Evolutionary conservation across 1,284 basidiomycete species (phyloP), one percentile per base, ranked within the genome.

Genomic region (Pseudozyma sp.): DNA sequence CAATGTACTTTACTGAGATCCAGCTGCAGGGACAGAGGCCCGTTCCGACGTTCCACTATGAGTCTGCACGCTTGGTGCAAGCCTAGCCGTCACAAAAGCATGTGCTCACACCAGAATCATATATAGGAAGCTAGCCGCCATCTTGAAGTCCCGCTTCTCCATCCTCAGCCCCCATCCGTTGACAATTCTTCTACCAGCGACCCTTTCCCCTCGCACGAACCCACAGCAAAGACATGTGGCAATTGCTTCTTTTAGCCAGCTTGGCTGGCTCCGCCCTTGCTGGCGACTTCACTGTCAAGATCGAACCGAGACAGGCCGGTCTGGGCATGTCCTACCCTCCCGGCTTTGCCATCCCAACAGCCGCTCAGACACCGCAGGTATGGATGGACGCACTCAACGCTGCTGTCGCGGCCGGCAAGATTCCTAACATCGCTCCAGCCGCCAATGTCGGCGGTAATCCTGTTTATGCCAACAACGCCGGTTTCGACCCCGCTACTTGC

Each of bases 311-410:
- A 44, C 65, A 69, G 49, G 50, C 47, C 31, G n/a, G n/a, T 18
- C 43, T 18, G 5, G 49, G 25, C 61, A 43, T 52, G 25, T 31
- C 25, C 4, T 73, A 73, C 38, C 70, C 70, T 34, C 65, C 70
- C 16, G 36, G 31, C 39, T 57, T 68, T 39, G 58, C 60, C 4
- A 40, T 73, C 12, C 65, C 65, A 11, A 69, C 61, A 36, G 50
- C 39, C 13, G 54, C 35, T 7, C 56, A 76, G 52, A 75, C 75
- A 38, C 77, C 77, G 6, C 40, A 73, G 36, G 70, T 35, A 18
- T 81, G 79, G 79, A 48, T 74, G 25, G 70, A 70, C 51, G 75
- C 76, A 14, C 63, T 71, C 43, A 34, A 67, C 21, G 61, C 65
- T 36, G 75, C 75, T 14, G 52, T 57, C 18, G 57, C 54, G 5